Base-by-base conservation (phyloP, 176 grass and related monocot species). In the Hyparrhenia diplandra region DNA sequence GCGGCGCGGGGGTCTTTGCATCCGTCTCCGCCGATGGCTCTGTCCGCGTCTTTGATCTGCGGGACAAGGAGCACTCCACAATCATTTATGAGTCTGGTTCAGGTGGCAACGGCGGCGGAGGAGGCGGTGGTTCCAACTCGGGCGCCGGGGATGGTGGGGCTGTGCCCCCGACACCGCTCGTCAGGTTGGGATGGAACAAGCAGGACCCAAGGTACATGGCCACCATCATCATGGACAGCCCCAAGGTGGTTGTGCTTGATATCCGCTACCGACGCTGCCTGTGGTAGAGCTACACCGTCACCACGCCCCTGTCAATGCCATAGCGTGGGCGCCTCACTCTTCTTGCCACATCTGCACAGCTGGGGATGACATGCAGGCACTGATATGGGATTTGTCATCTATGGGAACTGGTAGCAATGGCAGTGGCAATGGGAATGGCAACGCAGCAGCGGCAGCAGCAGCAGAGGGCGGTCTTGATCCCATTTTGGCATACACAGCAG, bases 151-250 rank as follows among this genome's bases (percentile, higher is more conserved):
- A 86, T 63, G 88, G 73, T 2, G 78, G 66, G 0, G 69, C 93
- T 7, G 83, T 70, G 8, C 90, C 85, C 2, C 93, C 97, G 0
- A 87, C 87, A 9, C 97, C 97, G 2, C 83, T 99, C 13, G 91
- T 99, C 54, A 87, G 91, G 69, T 31, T 99, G 36, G 97, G 97
- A 16, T 99, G 97, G 97, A 99, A 99, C 90, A 95, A 99, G 82
- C 97, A 99, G 83, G 97, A 99, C 69, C 93, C 97, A 10, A 88
- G 97, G 86, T 99, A 99, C 87, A 99, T 99, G 97, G 97, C 97
- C 6, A 96, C 97, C 68, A 91, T 99, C 76, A 93, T 99, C 89
- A 99, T 99, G 97, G 97, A 99, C 61, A 91, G 89, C 79, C 75
- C 93, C n/a, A 99, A 99, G 93, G 97, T 99, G 6, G 92, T 99